Evolutionary conservation across 169 alveolate genomes (phyloP).

Genomic region (Eimeria brunetti): DNA sequence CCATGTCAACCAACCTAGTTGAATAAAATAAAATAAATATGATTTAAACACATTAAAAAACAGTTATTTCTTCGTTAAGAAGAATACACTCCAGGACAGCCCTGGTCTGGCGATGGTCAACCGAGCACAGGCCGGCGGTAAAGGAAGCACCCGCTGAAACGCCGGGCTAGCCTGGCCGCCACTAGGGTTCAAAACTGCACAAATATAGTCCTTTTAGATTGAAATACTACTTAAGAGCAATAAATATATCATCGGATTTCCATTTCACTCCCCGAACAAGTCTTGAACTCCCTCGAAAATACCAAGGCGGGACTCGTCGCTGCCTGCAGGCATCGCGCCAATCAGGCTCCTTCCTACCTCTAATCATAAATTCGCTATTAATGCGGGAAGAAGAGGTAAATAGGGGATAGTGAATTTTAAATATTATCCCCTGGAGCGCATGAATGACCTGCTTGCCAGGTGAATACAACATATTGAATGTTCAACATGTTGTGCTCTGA

Average conservation of each 20-base stretch:
- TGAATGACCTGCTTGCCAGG: neutral
- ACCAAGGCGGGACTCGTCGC: neutral
- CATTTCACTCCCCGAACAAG: neutral
- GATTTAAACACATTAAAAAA: slow-evolving; percentile 19
- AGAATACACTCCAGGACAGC: neutral
- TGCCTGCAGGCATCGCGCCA: neutral
- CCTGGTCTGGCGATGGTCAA: slow-evolving; percentile 57
- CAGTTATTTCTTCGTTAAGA: neutral
- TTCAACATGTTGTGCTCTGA: neutral
- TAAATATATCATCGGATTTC: neutral
- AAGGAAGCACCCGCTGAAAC: neutral
- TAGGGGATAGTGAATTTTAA: neutral
- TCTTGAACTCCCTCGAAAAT: neutral
- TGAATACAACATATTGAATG: neutral
- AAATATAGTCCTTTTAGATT: neutral
- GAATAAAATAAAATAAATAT: neutral
- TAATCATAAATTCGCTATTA: neutral
- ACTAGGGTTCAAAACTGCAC: neutral
- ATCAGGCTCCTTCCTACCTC: neutral
- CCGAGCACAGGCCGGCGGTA: slow-evolving; percentile 61
- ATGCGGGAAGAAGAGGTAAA: neutral
- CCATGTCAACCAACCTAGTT: neutral
- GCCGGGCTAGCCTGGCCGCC: neutral
- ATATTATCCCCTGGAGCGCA: neutral
- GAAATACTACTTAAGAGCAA: neutral